Evolutionary conservation across 495 filamentous ascomycete species (phyloP).

Genomic region (Terfezia boudieri): DNA sequence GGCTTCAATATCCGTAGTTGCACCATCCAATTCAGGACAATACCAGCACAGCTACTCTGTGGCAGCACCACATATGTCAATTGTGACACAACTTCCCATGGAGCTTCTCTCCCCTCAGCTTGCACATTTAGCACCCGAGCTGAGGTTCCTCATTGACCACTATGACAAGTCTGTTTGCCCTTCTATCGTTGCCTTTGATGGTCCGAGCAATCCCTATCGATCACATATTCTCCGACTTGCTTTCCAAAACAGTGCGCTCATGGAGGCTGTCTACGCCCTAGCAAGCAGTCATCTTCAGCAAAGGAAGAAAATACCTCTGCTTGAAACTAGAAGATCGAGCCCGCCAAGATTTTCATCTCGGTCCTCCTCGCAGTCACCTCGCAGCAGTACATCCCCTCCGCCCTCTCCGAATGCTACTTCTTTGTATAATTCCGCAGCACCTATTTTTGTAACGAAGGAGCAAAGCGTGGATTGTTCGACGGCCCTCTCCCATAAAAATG

Average conservation of each 20-base stretch:
- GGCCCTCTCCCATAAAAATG: slow-evolving; percentile 36
- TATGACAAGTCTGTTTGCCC: slow-evolving; percentile 81
- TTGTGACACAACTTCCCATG: slow-evolving; percentile 10
- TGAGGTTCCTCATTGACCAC: slow-evolving; percentile 46
- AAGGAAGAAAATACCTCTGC: slow-evolving; percentile 16
- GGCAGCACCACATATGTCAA: slow-evolving; percentile 13
- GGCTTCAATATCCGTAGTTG: background rate
- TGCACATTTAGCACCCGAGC: slow-evolving; percentile 21
- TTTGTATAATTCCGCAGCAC: background rate
- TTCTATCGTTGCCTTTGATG: slow-evolving; percentile 76
- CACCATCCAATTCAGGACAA: background rate
- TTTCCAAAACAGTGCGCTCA: slow-evolving; percentile 53
- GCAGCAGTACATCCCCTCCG: slow-evolving; percentile 2
- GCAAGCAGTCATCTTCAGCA: slow-evolving; percentile 55
- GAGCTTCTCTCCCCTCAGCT: slow-evolving; percentile 16
- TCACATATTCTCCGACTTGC: slow-evolving; percentile 64
- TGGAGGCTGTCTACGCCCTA: slow-evolving; percentile 80
- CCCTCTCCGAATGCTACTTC: background rate
- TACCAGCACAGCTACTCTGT: slow-evolving; percentile 5
- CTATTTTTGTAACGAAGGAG: background rate
- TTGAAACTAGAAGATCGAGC: slow-evolving; percentile 5
- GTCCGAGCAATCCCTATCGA: slow-evolving; percentile 61
- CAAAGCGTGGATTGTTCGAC: slow-evolving; percentile 3
- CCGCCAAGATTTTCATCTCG: background rate
- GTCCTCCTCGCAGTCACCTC: background rate